Evolutionary conservation across 2,329 filamentous ascomycete species (phyloP).

Genomic region (Conoideocrella luteorostrata): DNA sequence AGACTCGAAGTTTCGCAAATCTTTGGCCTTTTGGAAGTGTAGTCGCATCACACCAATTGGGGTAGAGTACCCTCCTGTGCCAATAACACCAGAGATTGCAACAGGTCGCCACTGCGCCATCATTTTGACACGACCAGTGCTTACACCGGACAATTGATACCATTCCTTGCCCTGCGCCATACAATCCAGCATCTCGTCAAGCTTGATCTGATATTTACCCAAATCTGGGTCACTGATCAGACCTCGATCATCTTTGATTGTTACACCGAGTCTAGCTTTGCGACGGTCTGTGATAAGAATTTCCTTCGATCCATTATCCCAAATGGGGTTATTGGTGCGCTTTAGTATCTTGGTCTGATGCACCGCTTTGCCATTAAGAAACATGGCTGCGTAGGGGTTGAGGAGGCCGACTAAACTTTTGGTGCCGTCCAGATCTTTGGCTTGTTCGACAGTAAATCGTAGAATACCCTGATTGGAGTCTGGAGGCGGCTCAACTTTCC

Average conservation of each 20-base stretch:
- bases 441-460: conserved; percentile 88
- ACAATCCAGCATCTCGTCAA: conserved; percentile 86
- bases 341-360: conserved; percentile 89
- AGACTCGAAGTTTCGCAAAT: conserved; percentile 87
- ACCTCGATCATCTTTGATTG: conserved; percentile 93
- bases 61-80: conserved; percentile 83
- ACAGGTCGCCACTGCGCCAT: conserved; percentile 94
- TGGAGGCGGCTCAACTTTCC: conserved; percentile 71
- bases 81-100: conserved; percentile 70
- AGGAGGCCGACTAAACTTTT: conserved; percentile 89
- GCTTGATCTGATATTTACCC: conserved; percentile 89
- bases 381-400: conserved; percentile 81
- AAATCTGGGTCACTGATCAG: conserved; percentile 75
- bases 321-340: conserved; percentile 95
- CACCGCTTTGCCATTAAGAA: conserved; percentile 88
- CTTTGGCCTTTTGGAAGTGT: conserved; percentile 76
- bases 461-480: conserved; percentile 92
- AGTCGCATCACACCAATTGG: conserved; percentile 93
- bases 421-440: conserved; percentile 87
- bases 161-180: conserved; percentile 93
- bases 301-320: conserved; percentile 88
- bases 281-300: conserved; percentile 92
- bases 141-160: conserved; percentile 80
- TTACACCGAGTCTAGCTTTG: conserved; percentile 80
- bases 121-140: conserved; percentile 83